phyloP scores from a whole-genome alignment of 371 early-diverging fungal species.

The Mortierella sp. region DNA sequence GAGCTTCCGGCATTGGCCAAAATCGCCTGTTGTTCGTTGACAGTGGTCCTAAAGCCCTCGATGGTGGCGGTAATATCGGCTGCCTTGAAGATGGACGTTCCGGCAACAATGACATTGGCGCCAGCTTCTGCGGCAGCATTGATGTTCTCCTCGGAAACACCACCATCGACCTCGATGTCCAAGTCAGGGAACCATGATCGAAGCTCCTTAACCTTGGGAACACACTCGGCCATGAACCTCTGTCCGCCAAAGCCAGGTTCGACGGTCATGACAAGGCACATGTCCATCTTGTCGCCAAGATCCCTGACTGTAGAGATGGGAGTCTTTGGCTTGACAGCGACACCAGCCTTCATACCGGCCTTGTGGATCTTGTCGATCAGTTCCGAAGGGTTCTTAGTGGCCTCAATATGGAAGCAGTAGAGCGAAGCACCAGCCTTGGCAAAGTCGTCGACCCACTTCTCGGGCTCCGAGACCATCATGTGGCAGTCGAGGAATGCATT shows the following conservation, averaged over 20 bases:
- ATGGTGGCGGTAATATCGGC: constrained; percentile 81
- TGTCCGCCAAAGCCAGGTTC: constrained; percentile 99
- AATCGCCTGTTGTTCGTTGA: constrained; percentile 64
- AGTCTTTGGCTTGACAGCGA: constrained; percentile 95
- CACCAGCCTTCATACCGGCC: constrained; percentile 93
- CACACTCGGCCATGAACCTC: constrained; percentile 86
- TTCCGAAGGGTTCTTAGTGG: constrained; percentile 78
- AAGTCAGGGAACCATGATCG: constrained; percentile 85
- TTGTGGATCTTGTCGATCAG: constrained; percentile 85
- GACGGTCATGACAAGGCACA: constrained; percentile 98
- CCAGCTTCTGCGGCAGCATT: constrained; percentile 89
- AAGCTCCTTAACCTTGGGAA: constrained; percentile 85
- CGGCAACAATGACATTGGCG: constrained; percentile 99
- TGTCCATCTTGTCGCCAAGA: constrained; percentile 80
- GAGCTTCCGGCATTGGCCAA: too few relatives aligned
- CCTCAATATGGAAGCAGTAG: constrained; percentile 96
- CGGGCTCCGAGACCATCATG: constrained; percentile 97
- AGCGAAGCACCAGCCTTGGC: constrained; percentile 92
- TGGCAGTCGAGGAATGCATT: constrained; percentile 97
- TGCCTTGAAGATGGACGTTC: constrained; percentile 94
- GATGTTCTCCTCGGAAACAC: constrained; percentile 90
- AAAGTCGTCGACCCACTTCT: constrained; percentile 94
- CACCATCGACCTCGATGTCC: constrained; percentile 99
- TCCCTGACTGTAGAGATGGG: constrained; percentile 78
- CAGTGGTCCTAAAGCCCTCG: constrained; percentile 69